Base-by-base conservation (phyloP, 768 basidiomycete species). In the Rubroboletus pulcherrimus region DNA sequence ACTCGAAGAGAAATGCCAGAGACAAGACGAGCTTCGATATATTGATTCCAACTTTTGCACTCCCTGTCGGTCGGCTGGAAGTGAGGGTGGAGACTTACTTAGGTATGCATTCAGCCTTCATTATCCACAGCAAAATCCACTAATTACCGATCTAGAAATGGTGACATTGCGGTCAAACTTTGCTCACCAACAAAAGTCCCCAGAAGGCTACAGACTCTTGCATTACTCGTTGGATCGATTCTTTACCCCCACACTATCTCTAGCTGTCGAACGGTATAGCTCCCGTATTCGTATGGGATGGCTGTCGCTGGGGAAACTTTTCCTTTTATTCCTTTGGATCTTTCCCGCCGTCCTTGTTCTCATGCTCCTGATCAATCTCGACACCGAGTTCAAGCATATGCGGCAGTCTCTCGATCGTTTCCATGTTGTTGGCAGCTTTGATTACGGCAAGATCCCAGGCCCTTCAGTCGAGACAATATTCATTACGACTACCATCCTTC, bases 51-150 rank as follows among this genome's bases (percentile, higher is more conserved):
- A 81, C 82, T n/a, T 92, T 92, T 63, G 67, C 81, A 4, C 71
- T 90, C n/a, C 82, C 87, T 7, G 74, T 91, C 41, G 84, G 84
- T 43, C 76, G 77, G 65, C 70, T 91, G 55, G 83, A 87, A 63
- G 85, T 89, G 2, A 74, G 75, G 21, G 67, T 91, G 48, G 82
- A 84, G 45, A 66, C 70, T 19, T 68, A 73, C 59, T 63, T 77
- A 59, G 86, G 89, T 87, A 67, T 56, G 81, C 65, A 14, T 35
- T 37, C 21, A 21, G n/a, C 24, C 14, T 34, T 26, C 29, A 34
- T 31, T 44, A 3, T 14, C n/a, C 31, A 41, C 14, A 53, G 29
- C 35, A 62, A n/a, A 17, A 49, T 41, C 33, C 21, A 43, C 55
- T 62, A 29, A 57, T 43, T 42, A 26, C 31, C 81, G 79, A 75